Evolutionary conservation across 2,329 filamentous ascomycete species (phyloP).

Genomic region (Sclerotinia sclerotiorum): DNA sequence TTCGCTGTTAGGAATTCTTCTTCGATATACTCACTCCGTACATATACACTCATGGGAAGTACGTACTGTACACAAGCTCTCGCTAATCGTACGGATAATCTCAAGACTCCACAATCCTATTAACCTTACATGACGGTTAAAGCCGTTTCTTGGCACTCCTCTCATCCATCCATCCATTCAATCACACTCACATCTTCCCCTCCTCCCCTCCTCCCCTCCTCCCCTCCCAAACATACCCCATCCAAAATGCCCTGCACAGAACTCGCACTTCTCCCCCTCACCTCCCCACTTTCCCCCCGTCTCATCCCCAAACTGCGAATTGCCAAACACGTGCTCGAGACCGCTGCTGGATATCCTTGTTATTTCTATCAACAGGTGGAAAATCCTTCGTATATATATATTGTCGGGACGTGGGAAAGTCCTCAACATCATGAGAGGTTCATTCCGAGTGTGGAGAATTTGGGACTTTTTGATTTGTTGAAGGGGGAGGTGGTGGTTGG

Average conservation of each 20-base stretch:
- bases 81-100: background rate
- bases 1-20: background rate
- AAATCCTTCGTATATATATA: constrained; percentile 45
- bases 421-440: constrained; percentile 46
- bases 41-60: background rate
- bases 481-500: constrained; percentile 34
- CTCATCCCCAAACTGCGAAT: background rate
- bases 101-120: background rate
- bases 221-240: background rate
- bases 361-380: constrained; percentile 47
- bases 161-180: background rate
- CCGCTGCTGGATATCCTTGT: constrained; percentile 42
- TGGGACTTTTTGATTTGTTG: constrained; percentile 42
- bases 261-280: constrained; percentile 11
- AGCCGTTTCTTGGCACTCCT: too few species aligned
- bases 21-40: background rate
- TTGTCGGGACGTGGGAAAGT: constrained; percentile 49
- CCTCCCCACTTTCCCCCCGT: background rate
- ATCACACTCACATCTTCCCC: background rate
- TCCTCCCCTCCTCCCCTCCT: background rate
- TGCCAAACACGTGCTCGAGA: constrained; percentile 2
- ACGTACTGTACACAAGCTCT: background rate
- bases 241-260: constrained; percentile 7
- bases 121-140: background rate
- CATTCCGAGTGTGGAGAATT: constrained; percentile 46